phyloP scores from a whole-genome alignment of 371 early-diverging fungal species.

The Actinomucor elegans region DNA sequence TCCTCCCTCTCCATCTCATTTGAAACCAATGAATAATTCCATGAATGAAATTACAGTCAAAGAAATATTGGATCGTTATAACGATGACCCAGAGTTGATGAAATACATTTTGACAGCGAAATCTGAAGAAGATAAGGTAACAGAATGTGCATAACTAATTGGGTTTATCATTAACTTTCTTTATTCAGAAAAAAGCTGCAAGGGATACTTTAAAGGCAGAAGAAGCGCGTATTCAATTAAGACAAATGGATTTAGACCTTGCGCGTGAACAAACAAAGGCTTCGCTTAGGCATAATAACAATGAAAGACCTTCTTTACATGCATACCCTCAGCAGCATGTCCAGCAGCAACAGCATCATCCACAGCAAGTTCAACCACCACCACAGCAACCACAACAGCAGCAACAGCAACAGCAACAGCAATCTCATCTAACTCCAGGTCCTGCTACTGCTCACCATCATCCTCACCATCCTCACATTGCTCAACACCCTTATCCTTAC shows the following conservation, averaged over 20 bases:
- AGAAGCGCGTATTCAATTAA: constrained; percentile 35
- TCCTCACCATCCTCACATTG: not conserved
- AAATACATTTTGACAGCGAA: constrained; percentile 43
- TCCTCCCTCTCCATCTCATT: constrained; percentile 20
- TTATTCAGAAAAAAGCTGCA: constrained; percentile 39
- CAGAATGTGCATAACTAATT: too few species aligned
- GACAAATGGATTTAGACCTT: constrained; percentile 41
- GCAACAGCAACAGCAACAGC: constrained; percentile 1
- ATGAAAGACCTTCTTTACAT: constrained; percentile 6
- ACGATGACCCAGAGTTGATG: constrained; percentile 38
- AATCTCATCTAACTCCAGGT: not conserved
- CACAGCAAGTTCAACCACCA: not conserved
- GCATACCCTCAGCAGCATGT: not conserved
- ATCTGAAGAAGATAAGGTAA: constrained; percentile 55
- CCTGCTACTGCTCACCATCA: not conserved
- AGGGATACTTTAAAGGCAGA: constrained; percentile 39
- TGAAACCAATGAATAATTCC: not conserved
- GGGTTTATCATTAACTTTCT: too few species aligned
- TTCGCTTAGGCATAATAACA: not conserved
- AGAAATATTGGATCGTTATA: constrained; percentile 41
- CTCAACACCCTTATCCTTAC: constrained; percentile 11
- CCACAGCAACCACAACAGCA: not conserved
- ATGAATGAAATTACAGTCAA: constrained; percentile 33
- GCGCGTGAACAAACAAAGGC: constrained; percentile 33
- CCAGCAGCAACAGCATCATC: constrained; percentile 3